phyloP scores from a whole-genome alignment of 345 rosid species.

The Ceriops tagal region DNA sequence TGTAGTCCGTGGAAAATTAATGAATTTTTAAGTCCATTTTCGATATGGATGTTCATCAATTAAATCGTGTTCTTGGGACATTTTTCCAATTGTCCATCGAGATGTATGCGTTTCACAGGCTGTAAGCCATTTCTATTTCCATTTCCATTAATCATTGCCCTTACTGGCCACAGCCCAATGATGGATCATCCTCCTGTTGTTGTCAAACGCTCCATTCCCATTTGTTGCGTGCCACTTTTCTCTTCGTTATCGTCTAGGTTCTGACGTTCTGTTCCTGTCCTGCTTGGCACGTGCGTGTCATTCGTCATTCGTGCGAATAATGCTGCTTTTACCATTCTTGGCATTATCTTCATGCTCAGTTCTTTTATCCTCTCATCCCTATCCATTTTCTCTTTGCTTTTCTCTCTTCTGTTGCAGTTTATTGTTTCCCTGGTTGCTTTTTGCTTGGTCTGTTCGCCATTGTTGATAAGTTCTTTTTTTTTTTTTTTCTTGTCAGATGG shows the following conservation, averaged over 20 bases:
- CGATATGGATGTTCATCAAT: slow-evolving; percentile 22
- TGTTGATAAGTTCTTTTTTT: too few species aligned
- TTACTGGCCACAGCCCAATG: too few species aligned
- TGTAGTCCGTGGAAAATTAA: slow-evolving; percentile 46
- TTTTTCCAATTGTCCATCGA: background rate
- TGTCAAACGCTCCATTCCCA: background rate
- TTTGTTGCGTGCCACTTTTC: slow-evolving; percentile 7
- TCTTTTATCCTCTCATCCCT: too few species aligned
- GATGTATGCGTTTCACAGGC: too few species aligned
- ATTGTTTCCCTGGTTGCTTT: background rate
- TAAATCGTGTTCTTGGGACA: background rate
- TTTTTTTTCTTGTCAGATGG: too few species aligned
- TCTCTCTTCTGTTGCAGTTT: background rate
- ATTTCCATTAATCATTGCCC: background rate
- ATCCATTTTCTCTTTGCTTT: background rate
- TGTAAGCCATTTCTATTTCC: too few species aligned
- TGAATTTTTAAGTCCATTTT: slow-evolving; percentile 46
- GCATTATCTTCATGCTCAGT: too few species aligned
- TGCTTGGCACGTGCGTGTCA: background rate
- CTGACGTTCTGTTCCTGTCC: background rate
- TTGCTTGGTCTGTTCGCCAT: background rate
- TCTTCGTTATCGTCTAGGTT: background rate
- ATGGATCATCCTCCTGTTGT: background rate
- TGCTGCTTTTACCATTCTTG: too few species aligned
- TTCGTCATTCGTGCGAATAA: background rate